A percentile compares a stretch with the other conserved stretches of the same genome.
Evolutionary conservation across 2,329 filamentous ascomycete species (phyloP).

Genomic region (Calonectria crousiana): DNA sequence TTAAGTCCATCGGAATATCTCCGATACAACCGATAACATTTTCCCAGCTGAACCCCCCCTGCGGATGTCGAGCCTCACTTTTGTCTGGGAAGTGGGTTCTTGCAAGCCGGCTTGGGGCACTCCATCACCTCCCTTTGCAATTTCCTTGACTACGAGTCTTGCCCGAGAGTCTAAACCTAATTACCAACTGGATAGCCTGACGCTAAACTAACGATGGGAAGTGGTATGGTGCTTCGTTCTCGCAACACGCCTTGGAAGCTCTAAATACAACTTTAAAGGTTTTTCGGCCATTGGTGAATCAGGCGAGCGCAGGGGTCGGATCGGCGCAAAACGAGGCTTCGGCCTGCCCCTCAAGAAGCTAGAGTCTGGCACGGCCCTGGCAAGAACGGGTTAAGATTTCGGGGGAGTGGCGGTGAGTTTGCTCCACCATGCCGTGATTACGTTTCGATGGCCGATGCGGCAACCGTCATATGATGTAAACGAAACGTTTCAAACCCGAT

Average conservation of each 20-base stretch:
- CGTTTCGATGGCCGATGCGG: neutral
- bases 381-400: neutral
- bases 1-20: neutral
- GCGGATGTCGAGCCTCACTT: neutral
- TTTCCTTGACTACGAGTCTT: neutral
- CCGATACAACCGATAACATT: neutral
- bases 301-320: neutral
- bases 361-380: neutral
- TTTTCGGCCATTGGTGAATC: neutral
- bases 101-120: neutral
- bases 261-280: neutral
- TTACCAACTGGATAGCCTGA: neutral
- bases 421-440: neutral
- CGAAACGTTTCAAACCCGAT: neutral
- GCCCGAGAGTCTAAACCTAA: neutral
- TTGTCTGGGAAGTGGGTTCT: neutral
- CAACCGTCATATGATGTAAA: neutral
- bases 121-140: neutral
- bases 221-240: neutral
- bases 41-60: neutral
- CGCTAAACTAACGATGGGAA: neutral
- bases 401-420: neutral
- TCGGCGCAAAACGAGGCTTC: neutral
- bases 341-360: neutral
- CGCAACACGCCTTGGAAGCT: neutral